Base-by-base conservation (phyloP, 768 basidiomycete genomes). In the Crucibulum laeve region DNA sequence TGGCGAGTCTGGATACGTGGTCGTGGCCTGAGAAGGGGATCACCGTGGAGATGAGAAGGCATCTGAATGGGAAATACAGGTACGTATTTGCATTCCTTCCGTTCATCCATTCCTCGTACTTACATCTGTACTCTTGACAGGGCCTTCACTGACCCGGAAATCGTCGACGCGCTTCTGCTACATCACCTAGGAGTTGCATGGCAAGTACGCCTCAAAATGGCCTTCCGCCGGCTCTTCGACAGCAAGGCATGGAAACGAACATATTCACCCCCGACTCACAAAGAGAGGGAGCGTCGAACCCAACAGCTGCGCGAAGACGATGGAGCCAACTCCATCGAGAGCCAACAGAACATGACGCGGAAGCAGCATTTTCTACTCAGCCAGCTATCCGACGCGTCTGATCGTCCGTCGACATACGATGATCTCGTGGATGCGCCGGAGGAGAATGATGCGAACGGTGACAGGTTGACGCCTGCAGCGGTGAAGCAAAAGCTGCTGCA, bases 11-110 rank as follows among this genome's bases (percentile, higher is more conserved):
- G 7, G 62, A 66, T 3, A 46, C 60, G 3, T 75, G 74, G 73
- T 48, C 62, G 1, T 76, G 73, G 73, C 71, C 72, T 3, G 48
- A 48, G 2, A 62, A 68, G 21, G 73, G 73, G 1, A 57, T 70
- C 17, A 39, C 49, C 19, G 58, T 75, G 4, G 71, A 76, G 40
- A 71, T 74, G 61, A 63, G 73, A 11, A 61, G 73, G 4, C 67
- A 69, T 58, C 56, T 76, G 24, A 71, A 71, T 46, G 74, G 74
- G 1, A 74, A 73, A 56, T 75, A 74, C 45, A 58, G 65, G 66
- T 63, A n/a, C 15, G 5, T 42, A n/a, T 25, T 10, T n/a, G n/a
- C 5, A 15, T 42, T n/a, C 19, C 14, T 11, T 32, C 47, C 24
- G 8, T 34, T n/a, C 15, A 10, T 25, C 14, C 25, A 46, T 18